Evolutionary conservation across 129 eudicot species (phyloP).

Genomic region (Pittosporum tobira): DNA sequence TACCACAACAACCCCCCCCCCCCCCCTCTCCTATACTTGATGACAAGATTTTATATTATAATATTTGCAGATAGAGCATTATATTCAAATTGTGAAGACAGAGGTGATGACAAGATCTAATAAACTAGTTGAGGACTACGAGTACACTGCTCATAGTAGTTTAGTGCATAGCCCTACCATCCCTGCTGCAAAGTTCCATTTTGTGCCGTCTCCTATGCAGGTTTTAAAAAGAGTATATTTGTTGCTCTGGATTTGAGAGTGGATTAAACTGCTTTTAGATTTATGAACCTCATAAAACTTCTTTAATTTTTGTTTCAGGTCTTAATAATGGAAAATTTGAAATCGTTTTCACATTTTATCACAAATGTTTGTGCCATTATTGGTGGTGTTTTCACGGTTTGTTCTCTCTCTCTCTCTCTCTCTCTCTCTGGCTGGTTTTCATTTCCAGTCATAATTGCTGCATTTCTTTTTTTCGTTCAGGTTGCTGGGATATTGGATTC

Average conservation of each 20-base stretch:
- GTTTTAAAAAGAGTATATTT: slow-evolving; percentile 20
- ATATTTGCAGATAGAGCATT: slow-evolving; percentile 78
- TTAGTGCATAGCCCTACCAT: slow-evolving; percentile 54
- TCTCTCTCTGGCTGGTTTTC: not conserved
- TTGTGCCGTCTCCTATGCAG: slow-evolving; percentile 92
- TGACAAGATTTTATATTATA: not conserved
- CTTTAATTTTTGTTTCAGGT: slow-evolving; percentile 37
- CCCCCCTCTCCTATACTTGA: not conserved
- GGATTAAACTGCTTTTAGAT: not conserved
- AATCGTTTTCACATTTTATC: slow-evolving; percentile 75
- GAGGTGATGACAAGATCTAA: slow-evolving; percentile 68
- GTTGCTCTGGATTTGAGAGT: not conserved
- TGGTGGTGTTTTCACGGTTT: slow-evolving; percentile 95
- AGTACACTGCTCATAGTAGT: slow-evolving; percentile 95
- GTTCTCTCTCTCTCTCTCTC: slow-evolving; percentile 17
- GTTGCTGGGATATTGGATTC: slow-evolving; percentile 97
- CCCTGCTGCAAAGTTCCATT: slow-evolving; percentile 88
- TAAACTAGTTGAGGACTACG: slow-evolving; percentile 71
- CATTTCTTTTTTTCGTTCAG: slow-evolving; percentile 24
- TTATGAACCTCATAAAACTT: not conserved
- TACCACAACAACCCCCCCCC: not conserved
- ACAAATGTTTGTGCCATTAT: slow-evolving; percentile 93
- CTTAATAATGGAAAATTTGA: slow-evolving; percentile 52
- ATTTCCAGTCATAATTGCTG: slow-evolving; percentile 1
- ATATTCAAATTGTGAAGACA: slow-evolving; percentile 86